These are phyloP conservation scores for Suhomyces xylopsoci DNA, from an alignment of 805 yeast species.

Conservation along the genomic window DNA sequence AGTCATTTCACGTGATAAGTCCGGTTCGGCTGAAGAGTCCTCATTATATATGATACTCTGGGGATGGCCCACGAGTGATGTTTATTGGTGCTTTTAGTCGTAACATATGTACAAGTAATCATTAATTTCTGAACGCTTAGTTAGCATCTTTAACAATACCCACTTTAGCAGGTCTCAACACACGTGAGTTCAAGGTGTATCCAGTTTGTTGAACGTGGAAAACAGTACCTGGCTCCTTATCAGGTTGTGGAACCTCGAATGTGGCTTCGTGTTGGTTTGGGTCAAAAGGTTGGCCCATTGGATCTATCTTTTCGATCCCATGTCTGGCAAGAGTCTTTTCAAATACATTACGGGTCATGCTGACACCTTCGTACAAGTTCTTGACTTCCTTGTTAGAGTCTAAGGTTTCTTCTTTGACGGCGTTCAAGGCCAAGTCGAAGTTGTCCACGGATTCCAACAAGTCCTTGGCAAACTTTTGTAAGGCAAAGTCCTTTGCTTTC, in stretches of 20 bases:
- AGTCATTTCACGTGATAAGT: background rate
- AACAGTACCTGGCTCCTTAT: conserved; percentile 87
- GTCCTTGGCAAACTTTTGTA: conserved; percentile 89
- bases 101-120: conserved; percentile 4
- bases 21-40: background rate
- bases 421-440: conserved; percentile 78
- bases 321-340: conserved; percentile 79
- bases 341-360: conserved; percentile 83
- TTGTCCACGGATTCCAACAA: conserved; percentile 86
- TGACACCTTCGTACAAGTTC: conserved; percentile 81
- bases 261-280: conserved; percentile 93
- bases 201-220: conserved; percentile 93
- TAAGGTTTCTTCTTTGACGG: conserved; percentile 63
- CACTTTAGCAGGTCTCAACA: conserved; percentile 92
- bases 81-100: conserved; percentile 1
- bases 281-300: conserved; percentile 80
- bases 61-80: background rate
- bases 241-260: conserved; percentile 82
- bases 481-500: conserved; percentile 85
- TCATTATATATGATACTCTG: background rate
- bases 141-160: conserved; percentile 71
- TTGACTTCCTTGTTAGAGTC: conserved; percentile 61
- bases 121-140: background rate
- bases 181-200: conserved; percentile 79
- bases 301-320: conserved; percentile 78